Percentiles rank a stretch among this genome's conserved stretches.
phyloP scores from a whole-genome alignment of 2,329 filamentous ascomycete species.

The Fusarium circinatum region DNA sequence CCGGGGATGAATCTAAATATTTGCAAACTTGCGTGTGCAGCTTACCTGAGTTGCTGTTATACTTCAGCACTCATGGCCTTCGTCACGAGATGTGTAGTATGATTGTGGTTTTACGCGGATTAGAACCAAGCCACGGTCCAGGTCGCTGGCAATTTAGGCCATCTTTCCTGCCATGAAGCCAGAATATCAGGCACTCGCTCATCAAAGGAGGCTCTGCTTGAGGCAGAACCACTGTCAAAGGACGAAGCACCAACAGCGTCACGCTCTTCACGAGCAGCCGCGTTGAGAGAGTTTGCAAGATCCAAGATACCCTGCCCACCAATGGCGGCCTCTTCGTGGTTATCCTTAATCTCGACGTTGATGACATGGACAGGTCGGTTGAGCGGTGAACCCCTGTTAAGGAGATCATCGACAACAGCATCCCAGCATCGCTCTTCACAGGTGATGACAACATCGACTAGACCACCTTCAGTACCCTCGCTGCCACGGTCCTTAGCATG shows the following conservation, averaged over 20 bases:
- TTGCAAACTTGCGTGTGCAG: neutral
- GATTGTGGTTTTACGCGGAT: neutral
- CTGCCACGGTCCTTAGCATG: slow-evolving; percentile 81
- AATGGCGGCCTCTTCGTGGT: slow-evolving; percentile 93
- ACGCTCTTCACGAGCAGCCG: slow-evolving; percentile 80
- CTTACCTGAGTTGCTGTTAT: neutral
- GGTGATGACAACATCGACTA: slow-evolving; percentile 94
- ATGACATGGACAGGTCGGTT: slow-evolving; percentile 97
- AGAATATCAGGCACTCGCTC: slow-evolving; percentile 92
- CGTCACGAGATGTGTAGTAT: neutral
- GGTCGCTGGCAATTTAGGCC: slow-evolving; percentile 88
- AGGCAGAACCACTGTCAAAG: slow-evolving; percentile 76
- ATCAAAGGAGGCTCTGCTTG: slow-evolving; percentile 82
- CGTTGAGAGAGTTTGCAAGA: slow-evolving; percentile 85
- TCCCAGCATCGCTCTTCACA: slow-evolving; percentile 99
- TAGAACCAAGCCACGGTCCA: slow-evolving; percentile 98
- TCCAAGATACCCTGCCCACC: slow-evolving; percentile 94
- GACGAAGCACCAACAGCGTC: slow-evolving; percentile 69
- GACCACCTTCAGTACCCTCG: slow-evolving; percentile 83
- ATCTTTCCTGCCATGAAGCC: slow-evolving; percentile 92
- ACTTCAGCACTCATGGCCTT: neutral
- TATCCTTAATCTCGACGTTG: slow-evolving; percentile 98
- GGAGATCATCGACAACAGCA: slow-evolving; percentile 92
- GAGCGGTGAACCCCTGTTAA: slow-evolving; percentile 84
- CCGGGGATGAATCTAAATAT: neutral